These are phyloP conservation scores for Teunomyces panamensis DNA, from an alignment of 805 yeast genomes.

Conservation along the genomic window DNA sequence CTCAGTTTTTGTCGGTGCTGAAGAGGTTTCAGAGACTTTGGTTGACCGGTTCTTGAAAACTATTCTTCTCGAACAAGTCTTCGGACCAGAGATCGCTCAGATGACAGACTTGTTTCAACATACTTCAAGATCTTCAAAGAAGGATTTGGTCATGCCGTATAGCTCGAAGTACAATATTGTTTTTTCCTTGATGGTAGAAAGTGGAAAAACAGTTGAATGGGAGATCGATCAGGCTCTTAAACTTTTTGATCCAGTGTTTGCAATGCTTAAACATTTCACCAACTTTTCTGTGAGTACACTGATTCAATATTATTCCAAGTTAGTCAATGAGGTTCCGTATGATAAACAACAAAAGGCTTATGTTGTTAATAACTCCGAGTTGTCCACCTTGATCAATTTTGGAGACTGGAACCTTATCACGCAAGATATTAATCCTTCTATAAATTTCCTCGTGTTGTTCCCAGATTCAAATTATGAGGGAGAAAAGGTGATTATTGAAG, in stretches of 20 bases:
- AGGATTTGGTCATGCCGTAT: constrained; percentile 48
- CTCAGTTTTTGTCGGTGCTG: constrained; percentile 26
- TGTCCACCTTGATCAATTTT: constrained; percentile 76
- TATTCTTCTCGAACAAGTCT: constrained; percentile 38
- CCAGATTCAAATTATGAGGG: constrained; percentile 46
- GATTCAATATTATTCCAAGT: constrained; percentile 62
- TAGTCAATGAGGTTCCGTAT: constrained; percentile 24
- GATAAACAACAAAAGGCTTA: constrained; percentile 23
- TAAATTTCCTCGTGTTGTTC: constrained; percentile 69
- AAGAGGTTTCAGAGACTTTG: constrained; percentile 18
- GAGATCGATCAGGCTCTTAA: constrained; percentile 56
- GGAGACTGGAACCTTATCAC: constrained; percentile 77
- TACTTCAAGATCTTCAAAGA: constrained; percentile 12
- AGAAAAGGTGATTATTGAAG: constrained; percentile 49
- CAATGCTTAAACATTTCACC: constrained; percentile 51
- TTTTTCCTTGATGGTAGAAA: constrained; percentile 70
- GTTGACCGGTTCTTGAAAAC: constrained; percentile 36
- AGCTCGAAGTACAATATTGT: constrained; percentile 73
- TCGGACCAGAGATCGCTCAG: constrained; percentile 35
- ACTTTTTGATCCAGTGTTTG: constrained; percentile 55
- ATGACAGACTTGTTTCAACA: constrained; percentile 17
- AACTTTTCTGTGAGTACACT: constrained; percentile 79
- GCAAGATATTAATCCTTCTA: constrained; percentile 58
- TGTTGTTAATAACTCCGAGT: constrained; percentile 37
- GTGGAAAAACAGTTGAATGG: constrained; percentile 68